Percentiles rank a stretch among this genome's conserved stretches.
These are phyloP conservation scores for Ceratocystis cubensis DNA, from an alignment of 2,329 filamentous ascomycete species.

Conservation along the genomic window DNA sequence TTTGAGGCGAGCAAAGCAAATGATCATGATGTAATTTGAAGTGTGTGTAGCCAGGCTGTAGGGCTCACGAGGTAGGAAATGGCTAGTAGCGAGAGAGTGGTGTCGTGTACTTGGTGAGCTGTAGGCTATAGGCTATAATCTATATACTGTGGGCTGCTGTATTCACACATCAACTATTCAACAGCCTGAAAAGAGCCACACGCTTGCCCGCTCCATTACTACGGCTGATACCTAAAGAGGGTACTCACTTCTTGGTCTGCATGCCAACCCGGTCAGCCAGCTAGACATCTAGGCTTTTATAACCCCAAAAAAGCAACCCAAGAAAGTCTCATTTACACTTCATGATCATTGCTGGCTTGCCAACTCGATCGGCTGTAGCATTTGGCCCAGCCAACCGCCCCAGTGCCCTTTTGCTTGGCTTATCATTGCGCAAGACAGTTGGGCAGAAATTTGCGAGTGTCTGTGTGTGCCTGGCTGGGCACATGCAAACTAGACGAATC, in stretches of 20 bases:
- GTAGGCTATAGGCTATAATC: too few species aligned
- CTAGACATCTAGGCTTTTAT: too few species aligned
- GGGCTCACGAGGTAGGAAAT: background rate
- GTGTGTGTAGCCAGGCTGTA: background rate
- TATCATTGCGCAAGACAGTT: background rate
- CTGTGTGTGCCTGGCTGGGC: background rate
- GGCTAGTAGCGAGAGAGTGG: background rate
- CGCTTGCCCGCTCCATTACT: too few species aligned
- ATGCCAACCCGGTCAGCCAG: background rate
- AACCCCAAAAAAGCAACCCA: too few species aligned
- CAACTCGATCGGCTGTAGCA: too few species aligned
- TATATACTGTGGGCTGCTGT: too few species aligned
- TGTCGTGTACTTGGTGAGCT: background rate
- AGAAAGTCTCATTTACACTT: too few species aligned
- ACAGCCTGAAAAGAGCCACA: too few species aligned
- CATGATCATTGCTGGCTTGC: too few species aligned
- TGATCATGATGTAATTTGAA: background rate
- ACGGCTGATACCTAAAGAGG: too few species aligned
- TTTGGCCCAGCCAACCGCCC: background rate
- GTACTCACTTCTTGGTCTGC: background rate
- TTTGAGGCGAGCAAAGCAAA: too few species aligned
- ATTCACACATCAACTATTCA: too few species aligned
- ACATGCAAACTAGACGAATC: background rate
- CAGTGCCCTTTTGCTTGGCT: background rate
- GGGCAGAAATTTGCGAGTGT: constrained; percentile 3